A percentile compares a stretch with the other conserved stretches of the same genome.
phyloP scores from a whole-genome alignment of 2,329 filamentous ascomycete species.

The Ceratocystis variospora region DNA sequence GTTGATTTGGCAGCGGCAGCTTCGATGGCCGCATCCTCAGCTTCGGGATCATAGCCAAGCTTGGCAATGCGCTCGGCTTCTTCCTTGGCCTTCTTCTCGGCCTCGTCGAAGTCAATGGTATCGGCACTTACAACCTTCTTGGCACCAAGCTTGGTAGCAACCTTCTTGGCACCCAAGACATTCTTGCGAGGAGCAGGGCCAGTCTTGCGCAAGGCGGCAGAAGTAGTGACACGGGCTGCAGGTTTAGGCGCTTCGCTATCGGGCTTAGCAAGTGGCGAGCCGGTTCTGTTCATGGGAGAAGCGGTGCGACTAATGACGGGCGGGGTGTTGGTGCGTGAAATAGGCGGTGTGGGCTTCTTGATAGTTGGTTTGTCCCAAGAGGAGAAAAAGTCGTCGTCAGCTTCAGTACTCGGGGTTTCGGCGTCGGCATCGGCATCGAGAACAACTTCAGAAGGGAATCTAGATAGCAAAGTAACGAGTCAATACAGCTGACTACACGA shows the following conservation, averaged over 20 bases:
- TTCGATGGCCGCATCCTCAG: slow-evolving; percentile 51
- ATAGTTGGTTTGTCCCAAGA: slow-evolving; percentile 98
- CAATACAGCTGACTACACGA: neutral
- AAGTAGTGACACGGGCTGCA: slow-evolving; percentile 57
- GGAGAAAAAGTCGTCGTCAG: slow-evolving; percentile 91
- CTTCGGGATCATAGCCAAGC: slow-evolving; percentile 87
- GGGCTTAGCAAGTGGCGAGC: slow-evolving; percentile 63
- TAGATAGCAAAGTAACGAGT: slow-evolving; percentile 27
- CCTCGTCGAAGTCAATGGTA: slow-evolving; percentile 88
- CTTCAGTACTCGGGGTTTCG: slow-evolving; percentile 69
- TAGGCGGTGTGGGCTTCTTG: slow-evolving; percentile 86
- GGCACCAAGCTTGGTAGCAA: slow-evolving; percentile 65
- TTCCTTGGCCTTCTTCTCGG: slow-evolving; percentile 92
- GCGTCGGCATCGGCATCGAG: slow-evolving; percentile 56
- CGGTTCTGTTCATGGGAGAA: slow-evolving; percentile 81
- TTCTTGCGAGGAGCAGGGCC: slow-evolving; percentile 63
- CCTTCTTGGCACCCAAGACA: slow-evolving; percentile 75
- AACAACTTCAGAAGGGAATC: slow-evolving; percentile 72
- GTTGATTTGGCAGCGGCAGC: slow-evolving; percentile 44
- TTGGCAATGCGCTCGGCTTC: slow-evolving; percentile 93
- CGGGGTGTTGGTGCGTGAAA: slow-evolving; percentile 79
- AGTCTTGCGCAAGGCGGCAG: slow-evolving; percentile 67
- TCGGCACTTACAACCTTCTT: slow-evolving; percentile 70
- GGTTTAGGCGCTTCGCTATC: slow-evolving; percentile 44
- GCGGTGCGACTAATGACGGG: slow-evolving; percentile 64